Conservation (phyloP, 2,329 filamentous ascomycete species). For the Pseudopithomyces maydicus region DNA sequence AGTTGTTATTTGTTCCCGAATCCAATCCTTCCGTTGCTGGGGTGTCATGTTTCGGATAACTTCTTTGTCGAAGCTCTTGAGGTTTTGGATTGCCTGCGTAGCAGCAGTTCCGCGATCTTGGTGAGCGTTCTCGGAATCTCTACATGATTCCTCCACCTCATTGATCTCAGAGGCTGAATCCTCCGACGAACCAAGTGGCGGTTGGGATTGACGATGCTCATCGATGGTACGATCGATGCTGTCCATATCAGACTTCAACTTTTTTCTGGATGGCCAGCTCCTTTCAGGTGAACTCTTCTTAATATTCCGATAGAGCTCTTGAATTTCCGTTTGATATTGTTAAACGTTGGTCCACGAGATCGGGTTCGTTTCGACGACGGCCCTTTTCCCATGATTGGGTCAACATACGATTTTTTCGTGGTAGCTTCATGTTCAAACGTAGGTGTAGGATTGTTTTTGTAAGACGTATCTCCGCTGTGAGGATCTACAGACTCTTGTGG, state of each 20-base stretch:
- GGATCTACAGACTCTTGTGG: background rate
- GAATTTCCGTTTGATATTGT: conserved; percentile 8
- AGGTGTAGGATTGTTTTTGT: background rate
- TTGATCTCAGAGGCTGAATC: background rate
- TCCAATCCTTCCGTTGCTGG: conserved; percentile 18
- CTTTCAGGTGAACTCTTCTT: background rate
- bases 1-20: conserved; percentile 23
- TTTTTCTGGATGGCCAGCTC: background rate
- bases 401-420: too few relatives aligned
- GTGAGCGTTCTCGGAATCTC: conserved; percentile 1
- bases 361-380: background rate
- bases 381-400: background rate
- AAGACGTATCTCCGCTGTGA: background rate
- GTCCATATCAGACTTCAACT: background rate
- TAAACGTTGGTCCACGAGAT: background rate
- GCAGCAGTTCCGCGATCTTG: background rate
- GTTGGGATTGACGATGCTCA: background rate
- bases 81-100: conserved; percentile 9
- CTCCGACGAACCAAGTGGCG: background rate
- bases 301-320: conserved; percentile 6
- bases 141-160: background rate
- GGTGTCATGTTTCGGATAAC: conserved; percentile 15
- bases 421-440: background rate
- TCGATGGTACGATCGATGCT: conserved; percentile 1
- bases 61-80: conserved; percentile 14